A percentile compares a stretch with the other conserved stretches of the same genome.
Evolutionary conservation across 2,329 filamentous ascomycete species (phyloP).

Genomic region (Clonostachys rosea): DNA sequence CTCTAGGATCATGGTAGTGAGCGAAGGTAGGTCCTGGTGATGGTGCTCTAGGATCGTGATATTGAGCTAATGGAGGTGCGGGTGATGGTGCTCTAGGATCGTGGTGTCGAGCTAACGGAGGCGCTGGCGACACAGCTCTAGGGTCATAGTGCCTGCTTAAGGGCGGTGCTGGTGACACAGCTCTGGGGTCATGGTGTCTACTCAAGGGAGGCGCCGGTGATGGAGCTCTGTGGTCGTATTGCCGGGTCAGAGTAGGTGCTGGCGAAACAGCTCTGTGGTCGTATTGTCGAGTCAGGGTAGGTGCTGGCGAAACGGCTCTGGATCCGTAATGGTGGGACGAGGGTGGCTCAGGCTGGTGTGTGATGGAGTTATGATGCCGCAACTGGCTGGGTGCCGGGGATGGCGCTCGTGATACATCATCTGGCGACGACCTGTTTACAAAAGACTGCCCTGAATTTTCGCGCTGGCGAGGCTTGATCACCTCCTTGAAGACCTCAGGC

Average conservation of each 20-base stretch:
- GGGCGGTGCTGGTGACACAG: conserved; percentile 1
- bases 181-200: conserved; percentile 12
- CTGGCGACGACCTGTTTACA: conserved; percentile 10
- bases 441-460: conserved; percentile 36
- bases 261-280: conserved; percentile 22
- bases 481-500: conserved; percentile 49
- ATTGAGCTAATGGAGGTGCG: conserved; percentile 12
- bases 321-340: conserved; percentile 15
- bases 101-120: conserved; percentile 15
- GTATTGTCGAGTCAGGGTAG: conserved; percentile 11
- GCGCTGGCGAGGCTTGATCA: conserved; percentile 24
- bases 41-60: conserved; percentile 20
- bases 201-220: conserved; percentile 29
- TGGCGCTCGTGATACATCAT: conserved; percentile 13
- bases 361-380: conserved; percentile 8
- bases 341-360: conserved; percentile 22
- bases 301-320: conserved; percentile 29
- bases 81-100: conserved; percentile 15
- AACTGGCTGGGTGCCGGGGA: conserved; percentile 13
- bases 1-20: conserved; percentile 11
- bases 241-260: conserved; percentile 19
- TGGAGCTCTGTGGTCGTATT: conserved; percentile 23
- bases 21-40: conserved; percentile 30
- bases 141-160: conserved; percentile 14
- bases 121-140: conserved; percentile 26